Base-by-base conservation (phyloP, 2,329 filamentous ascomycete species). In the Cladobotryum protrusum region DNA sequence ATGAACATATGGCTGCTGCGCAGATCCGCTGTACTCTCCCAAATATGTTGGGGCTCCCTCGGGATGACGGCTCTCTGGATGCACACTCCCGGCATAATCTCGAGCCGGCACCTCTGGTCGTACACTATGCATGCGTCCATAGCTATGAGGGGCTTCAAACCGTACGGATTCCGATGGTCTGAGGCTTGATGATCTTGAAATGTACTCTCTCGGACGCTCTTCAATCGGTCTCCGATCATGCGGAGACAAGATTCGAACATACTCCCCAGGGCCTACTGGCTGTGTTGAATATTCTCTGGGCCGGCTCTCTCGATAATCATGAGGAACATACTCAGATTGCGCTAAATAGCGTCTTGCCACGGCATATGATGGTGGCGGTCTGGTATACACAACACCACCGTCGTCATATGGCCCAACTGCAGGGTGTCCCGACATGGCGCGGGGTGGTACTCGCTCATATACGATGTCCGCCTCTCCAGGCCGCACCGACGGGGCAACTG, bases 391-490 rank as follows among this genome's bases (percentile, higher is more conserved):
- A 20, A 73, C 57, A 4, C 67, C 67, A 18, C 75, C 72, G 24
- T 83, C 79, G 20, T 77, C 72, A 49, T 74, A 74, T 2, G 72
- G 65, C 8, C 73, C 68, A 17, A 72, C 59, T 8, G 60, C 71
- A 4, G 77, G 65, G 50, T 77, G 74, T 52, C 77, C 74, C 4
- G 78, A 75, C 5, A 74, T 61, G 41, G 78, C 72, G 34, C 78
- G 76, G 18, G 73, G 71, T 1, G 76, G 72, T 12, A 75, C 67
- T 57, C 85, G 78, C 60, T 92, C 87, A 58, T 90, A 89, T 40
- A 85, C 67, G 47, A 82, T 62, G 49, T 83, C 78, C 19, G 74
- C 69, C 29, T 83, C 80, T 14, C 72, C 66, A 18, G 64, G 62
- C 34, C 64, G 62, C 20, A 61, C 53, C 14, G 76, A 70, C 37